Conservation (phyloP, 164 flowering plant genomes). For the Magnolia kwangsiensis region DNA sequence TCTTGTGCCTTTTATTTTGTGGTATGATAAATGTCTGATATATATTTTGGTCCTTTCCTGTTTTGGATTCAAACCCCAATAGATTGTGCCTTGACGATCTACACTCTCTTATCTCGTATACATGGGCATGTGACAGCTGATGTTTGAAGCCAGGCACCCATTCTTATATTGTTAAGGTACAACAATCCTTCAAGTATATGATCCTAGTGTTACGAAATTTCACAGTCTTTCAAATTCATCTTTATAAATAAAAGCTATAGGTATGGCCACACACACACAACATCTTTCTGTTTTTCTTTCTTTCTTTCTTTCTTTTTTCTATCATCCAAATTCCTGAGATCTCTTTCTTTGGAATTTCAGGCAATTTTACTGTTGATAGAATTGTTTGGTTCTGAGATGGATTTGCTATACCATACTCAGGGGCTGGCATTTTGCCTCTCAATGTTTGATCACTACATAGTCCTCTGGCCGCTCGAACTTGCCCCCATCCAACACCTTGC, state of each 20-base stretch:
- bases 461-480: slow-evolving; percentile 90
- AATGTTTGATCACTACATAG: slow-evolving; percentile 86
- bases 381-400: slow-evolving; percentile 97
- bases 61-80: slow-evolving; percentile 97
- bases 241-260: neutral
- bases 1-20: neutral
- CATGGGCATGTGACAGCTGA: slow-evolving; percentile 98
- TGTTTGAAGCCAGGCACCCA: slow-evolving; percentile 98
- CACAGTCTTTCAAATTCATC: neutral
- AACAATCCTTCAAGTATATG: neutral
- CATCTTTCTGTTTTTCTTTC: no score
- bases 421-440: slow-evolving; percentile 92
- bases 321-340: neutral
- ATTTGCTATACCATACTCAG: slow-evolving; percentile 93
- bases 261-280: no score
- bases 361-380: slow-evolving; percentile 96
- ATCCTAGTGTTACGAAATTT: neutral
- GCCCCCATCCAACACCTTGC: slow-evolving; percentile 98
- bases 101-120: slow-evolving; percentile 87
- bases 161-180: slow-evolving; percentile 93
- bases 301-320: no score
- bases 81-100: slow-evolving; percentile 95
- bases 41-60: neutral
- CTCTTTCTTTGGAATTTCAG: slow-evolving; percentile 32
- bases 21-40: neutral